Base-by-base conservation (phyloP, 2,329 filamentous ascomycete genomes). In the Tricladium varicosporioides region DNA sequence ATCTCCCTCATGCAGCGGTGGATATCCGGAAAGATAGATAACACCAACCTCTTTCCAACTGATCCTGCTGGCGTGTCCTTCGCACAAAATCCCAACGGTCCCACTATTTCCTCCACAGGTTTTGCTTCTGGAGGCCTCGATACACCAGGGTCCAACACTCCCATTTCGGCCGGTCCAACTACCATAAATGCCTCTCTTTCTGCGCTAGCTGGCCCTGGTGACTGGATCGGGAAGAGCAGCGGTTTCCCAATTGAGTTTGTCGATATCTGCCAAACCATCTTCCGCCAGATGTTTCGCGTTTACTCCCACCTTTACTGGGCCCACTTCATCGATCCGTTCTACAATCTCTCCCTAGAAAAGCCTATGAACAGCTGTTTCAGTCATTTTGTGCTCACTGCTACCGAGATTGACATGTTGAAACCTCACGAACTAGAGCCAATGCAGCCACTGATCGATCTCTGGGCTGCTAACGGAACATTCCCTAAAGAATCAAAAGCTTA, bases 281-380 rank as follows among this genome's bases (percentile, higher is more conserved):
- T 97, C 78, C 89, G 92, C 67, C 94, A 97, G 76, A 97, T 99
- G 88, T 97, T 99, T 80, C 89, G 94, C 58, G 93, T 97, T 66
- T 99, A 99, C 71, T 88, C 94, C 48, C 94, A 99, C 74, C 85
- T 99, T 60, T 99, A 99, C 79, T 97, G 96, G 83, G 91, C 92
- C 56, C 94, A 99, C 74, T 99, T 91, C 74, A 78, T 86, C 59
- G 88, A 91, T 64, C 89, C 88, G 5, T 91, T 92, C 74, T 93
- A 91, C 75, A 87, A 92, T 72, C 80, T 93, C 63, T 91, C 89
- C 75, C 77, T 89, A 9, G 86, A 89, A 72, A 89, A 92, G 71
- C 87, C 91, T 67, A 80, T 93, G 60, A 94, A 94, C 78, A 92
- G 88, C 72, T 92, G 89, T 74, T 94, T 94, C 73, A 89, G 88